Percentiles rank a stretch among this genome's conserved stretches.
Conservation (phyloP, 306 rosid genomes). For the Dryas alaskensis region DNA sequence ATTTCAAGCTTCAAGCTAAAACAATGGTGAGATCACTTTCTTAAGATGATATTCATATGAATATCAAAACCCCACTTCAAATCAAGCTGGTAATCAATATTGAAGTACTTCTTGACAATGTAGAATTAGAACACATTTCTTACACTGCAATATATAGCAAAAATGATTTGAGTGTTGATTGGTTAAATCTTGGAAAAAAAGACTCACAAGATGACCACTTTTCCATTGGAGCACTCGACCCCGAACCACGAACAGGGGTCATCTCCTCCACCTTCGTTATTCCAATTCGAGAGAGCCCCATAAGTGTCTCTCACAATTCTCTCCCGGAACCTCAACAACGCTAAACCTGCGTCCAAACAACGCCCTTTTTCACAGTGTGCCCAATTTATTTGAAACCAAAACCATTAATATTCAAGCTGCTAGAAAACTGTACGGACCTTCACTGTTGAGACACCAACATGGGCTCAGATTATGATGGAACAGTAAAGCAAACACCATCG, state of each 20-base stretch:
- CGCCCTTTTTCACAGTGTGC: not conserved
- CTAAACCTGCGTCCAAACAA: slow-evolving; percentile 55
- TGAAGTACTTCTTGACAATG: not conserved
- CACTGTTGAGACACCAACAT: slow-evolving; percentile 39
- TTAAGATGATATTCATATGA: not conserved
- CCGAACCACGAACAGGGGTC: slow-evolving; percentile 74
- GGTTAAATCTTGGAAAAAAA: slow-evolving; percentile 4
- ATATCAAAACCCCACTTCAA: not conserved
- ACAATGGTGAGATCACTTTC: not conserved
- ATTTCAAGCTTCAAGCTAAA: not conserved
- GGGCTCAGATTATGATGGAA: slow-evolving; percentile 25
- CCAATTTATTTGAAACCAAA: not conserved
- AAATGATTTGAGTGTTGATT: slow-evolving; percentile 1
- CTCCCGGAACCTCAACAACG: slow-evolving; percentile 52
- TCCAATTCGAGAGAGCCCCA: slow-evolving; percentile 60
- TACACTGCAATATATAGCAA: no score
- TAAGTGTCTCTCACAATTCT: slow-evolving; percentile 48
- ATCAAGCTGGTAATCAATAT: not conserved
- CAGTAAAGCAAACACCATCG: slow-evolving; percentile 24
- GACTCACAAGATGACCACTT: slow-evolving; percentile 66
- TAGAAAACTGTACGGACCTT: slow-evolving; percentile 38
- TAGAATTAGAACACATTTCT: not conserved
- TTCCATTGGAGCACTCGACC: slow-evolving; percentile 60
- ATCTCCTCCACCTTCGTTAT: slow-evolving; percentile 27
- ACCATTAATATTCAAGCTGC: not conserved